Evolutionary conservation across 2,329 filamentous ascomycete genomes (phyloP).

Genomic region (Fusarium pseudocircinatum): DNA sequence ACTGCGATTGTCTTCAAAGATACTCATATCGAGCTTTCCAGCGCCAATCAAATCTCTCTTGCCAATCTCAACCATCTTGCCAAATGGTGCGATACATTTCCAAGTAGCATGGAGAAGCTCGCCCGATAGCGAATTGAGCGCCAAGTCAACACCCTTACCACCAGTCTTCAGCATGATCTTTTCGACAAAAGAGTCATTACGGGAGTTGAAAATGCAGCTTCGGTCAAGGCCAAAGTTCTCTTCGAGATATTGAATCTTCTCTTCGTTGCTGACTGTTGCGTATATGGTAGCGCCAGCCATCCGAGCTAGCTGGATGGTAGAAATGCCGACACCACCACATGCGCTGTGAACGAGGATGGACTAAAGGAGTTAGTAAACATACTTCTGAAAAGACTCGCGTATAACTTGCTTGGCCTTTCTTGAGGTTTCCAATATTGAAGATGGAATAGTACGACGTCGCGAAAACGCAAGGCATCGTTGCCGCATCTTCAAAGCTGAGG

Average conservation of each 20-base stretch:
- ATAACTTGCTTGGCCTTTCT: neutral
- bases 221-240: neutral
- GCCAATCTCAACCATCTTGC: neutral
- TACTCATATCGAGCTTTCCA: neutral
- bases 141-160: neutral
- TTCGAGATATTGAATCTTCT: neutral
- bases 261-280: neutral
- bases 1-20: neutral
- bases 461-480: constrained; percentile 1
- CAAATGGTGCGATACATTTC: neutral
- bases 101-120: constrained; percentile 4
- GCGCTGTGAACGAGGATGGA: neutral
- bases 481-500: neutral
- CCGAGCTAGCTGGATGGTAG: neutral
- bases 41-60: constrained; percentile 1
- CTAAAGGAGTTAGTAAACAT: neutral
- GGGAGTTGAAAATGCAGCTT: neutral
- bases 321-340: neutral
- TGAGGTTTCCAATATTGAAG: constrained; percentile 1
- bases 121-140: neutral
- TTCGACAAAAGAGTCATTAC: neutral
- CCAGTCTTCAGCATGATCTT: neutral
- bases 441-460: neutral
- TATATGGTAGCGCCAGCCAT: neutral
- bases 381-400: no score